Evolutionary conservation across 805 yeast genomes (phyloP).

Genomic region (Kodamaea hsintzibuensis): DNA sequence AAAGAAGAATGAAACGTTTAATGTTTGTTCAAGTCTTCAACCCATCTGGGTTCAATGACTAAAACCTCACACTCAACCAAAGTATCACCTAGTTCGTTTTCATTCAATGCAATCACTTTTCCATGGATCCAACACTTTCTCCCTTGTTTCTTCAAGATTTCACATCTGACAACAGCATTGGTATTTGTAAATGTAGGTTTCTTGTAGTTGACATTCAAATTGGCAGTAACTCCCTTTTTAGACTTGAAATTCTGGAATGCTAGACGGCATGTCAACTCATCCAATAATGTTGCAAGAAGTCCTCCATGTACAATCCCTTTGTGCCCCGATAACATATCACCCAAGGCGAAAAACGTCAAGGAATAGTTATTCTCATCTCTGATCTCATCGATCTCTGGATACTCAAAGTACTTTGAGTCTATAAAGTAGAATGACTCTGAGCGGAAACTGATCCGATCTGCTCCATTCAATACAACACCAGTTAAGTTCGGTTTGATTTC

Average conservation of each 20-base stretch:
- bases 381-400: slow-evolving; percentile 23
- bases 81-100: slow-evolving; percentile 16
- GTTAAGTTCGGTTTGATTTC: slow-evolving; percentile 40
- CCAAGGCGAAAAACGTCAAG: slow-evolving; percentile 41
- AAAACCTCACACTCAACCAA: slow-evolving; percentile 41
- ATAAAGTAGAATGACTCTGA: slow-evolving; percentile 34
- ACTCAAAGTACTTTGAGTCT: slow-evolving; percentile 30
- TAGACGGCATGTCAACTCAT: slow-evolving; percentile 43
- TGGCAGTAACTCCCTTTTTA: slow-evolving; percentile 45
- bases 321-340: slow-evolving; percentile 40
- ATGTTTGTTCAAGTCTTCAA: slow-evolving; percentile 24
- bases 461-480: slow-evolving; percentile 35
- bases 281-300: slow-evolving; percentile 42
- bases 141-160: slow-evolving; percentile 31
- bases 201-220: slow-evolving; percentile 40
- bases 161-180: slow-evolving; percentile 36
- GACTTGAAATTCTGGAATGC: slow-evolving; percentile 43
- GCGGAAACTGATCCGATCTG: slow-evolving; percentile 34
- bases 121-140: slow-evolving; percentile 44
- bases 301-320: slow-evolving; percentile 46
- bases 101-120: slow-evolving; percentile 25
- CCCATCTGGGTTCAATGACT: slow-evolving; percentile 45
- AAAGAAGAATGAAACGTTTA: neutral
- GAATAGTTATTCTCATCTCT: slow-evolving; percentile 28
- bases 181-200: slow-evolving; percentile 37